phyloP scores from a whole-genome alignment of 768 basidiomycete genomes.

The Lactarius sanguifluus region DNA sequence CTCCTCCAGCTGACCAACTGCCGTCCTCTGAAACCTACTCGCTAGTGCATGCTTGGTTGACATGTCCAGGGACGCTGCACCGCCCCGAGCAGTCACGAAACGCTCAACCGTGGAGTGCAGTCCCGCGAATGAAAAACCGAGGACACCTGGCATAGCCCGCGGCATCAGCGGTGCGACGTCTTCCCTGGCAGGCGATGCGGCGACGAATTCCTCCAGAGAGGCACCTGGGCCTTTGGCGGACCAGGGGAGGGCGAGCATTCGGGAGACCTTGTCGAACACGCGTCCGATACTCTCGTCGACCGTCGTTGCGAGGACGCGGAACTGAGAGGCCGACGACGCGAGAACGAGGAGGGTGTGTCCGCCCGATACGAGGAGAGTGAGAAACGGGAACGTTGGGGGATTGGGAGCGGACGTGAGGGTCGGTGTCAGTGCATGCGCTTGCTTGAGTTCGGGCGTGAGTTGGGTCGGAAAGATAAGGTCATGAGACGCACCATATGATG shows the following conservation, averaged over 20 bases:
- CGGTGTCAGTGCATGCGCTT: constrained; percentile 73
- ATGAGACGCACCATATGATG: constrained; percentile 84
- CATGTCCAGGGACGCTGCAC: constrained; percentile 41
- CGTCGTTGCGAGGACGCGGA: constrained; percentile 71
- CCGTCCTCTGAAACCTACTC: constrained; percentile 69
- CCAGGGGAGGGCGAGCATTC: constrained; percentile 67
- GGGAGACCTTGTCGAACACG: constrained; percentile 80
- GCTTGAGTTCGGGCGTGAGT: constrained; percentile 45
- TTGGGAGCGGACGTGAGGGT: constrained; percentile 31
- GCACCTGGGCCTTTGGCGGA: constrained; percentile 66
- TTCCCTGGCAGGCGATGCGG: constrained; percentile 38
- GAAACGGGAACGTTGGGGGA: constrained; percentile 74
- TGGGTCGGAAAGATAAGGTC: constrained; percentile 1
- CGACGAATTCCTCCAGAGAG: constrained; percentile 70
- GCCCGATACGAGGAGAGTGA: constrained; percentile 88
- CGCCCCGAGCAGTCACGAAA: constrained; percentile 46
- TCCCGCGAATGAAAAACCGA: constrained; percentile 78
- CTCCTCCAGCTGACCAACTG: constrained; percentile 68
- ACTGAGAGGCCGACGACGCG: constrained; percentile 55
- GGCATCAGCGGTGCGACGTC: constrained; percentile 39
- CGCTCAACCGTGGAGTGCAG: constrained; percentile 72
- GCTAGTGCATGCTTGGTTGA: constrained; percentile 53
- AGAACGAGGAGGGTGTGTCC: constrained; percentile 91
- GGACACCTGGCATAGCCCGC: constrained; percentile 46
- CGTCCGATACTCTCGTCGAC: constrained; percentile 75